phyloP scores from a whole-genome alignment of 2,329 filamentous ascomycete species.

The Fusarium coicis region DNA sequence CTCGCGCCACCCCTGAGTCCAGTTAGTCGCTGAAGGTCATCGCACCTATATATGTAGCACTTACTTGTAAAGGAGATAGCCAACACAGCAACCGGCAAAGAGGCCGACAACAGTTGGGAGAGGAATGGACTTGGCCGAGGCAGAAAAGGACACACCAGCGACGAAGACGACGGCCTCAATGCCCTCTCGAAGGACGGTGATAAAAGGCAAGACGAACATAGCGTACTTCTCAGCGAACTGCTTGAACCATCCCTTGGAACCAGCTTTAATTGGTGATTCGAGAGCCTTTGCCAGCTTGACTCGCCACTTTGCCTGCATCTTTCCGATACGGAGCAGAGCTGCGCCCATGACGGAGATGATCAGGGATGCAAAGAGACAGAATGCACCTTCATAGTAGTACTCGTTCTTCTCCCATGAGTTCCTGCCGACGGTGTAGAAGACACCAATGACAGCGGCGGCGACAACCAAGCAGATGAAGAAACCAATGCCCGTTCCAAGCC shows the following conservation, averaged over 20 bases:
- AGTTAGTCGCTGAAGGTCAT: not conserved
- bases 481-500: slow-evolving; percentile 72
- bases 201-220: slow-evolving; percentile 87
- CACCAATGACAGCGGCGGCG: slow-evolving; percentile 75
- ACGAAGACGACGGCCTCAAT: slow-evolving; percentile 89
- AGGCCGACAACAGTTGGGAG: slow-evolving; percentile 80
- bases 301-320: slow-evolving; percentile 89
- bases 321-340: slow-evolving; percentile 82
- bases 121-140: slow-evolving; percentile 81
- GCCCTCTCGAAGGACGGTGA: slow-evolving; percentile 88
- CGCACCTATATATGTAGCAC: slow-evolving; percentile 39
- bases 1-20: slow-evolving; percentile 54
- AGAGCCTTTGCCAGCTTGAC: slow-evolving; percentile 80
- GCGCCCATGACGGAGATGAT: slow-evolving; percentile 87
- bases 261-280: slow-evolving; percentile 60
- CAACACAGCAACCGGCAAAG: slow-evolving; percentile 71
- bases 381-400: slow-evolving; percentile 83
- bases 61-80: slow-evolving; percentile 82
- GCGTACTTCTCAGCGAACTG: slow-evolving; percentile 79
- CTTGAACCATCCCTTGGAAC: slow-evolving; percentile 62
- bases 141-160: slow-evolving; percentile 81
- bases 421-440: slow-evolving; percentile 75
- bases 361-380: slow-evolving; percentile 77
- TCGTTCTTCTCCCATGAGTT: slow-evolving; percentile 76
- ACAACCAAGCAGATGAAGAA: slow-evolving; percentile 73